Evolutionary conservation across 2,329 filamentous ascomycete species (phyloP).

Genomic region (Bipolaris oryzae): DNA sequence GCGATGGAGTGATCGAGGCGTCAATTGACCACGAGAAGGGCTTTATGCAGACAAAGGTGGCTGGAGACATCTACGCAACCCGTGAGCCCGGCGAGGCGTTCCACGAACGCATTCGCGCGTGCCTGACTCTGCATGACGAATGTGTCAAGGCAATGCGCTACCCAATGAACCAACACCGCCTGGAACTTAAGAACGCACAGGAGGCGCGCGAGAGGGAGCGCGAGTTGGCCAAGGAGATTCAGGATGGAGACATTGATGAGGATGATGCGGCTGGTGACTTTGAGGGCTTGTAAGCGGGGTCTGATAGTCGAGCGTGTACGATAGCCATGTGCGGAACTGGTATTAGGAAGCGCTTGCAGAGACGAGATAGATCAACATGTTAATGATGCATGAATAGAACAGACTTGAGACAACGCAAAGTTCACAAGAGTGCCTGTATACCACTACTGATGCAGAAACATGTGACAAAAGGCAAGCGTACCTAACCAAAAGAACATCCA

Average conservation of each 20-base stretch:
- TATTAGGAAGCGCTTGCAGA: constrained; percentile 30
- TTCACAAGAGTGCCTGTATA: neutral
- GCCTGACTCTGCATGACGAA: constrained; percentile 91
- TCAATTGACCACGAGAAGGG: constrained; percentile 91
- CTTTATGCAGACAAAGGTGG: constrained; percentile 98
- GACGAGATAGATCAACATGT: constrained; percentile 14
- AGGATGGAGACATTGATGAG: constrained; percentile 95
- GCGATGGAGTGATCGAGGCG: constrained; percentile 96
- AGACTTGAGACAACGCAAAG: constrained; percentile 7
- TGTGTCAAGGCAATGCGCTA: constrained; percentile 99
- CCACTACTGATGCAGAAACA: neutral
- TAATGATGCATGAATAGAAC: constrained; percentile 34
- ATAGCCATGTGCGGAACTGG: constrained; percentile 25
- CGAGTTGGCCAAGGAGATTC: constrained; percentile 98
- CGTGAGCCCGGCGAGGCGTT: constrained; percentile 95
- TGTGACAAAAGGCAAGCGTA: constrained; percentile 5
- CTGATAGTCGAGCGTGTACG: constrained; percentile 21
- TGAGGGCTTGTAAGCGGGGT: constrained; percentile 76
- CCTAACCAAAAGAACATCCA: constrained; percentile 8
- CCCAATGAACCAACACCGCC: constrained; percentile 97
- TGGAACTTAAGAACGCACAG: constrained; percentile 97
- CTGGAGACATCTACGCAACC: constrained; percentile 94
- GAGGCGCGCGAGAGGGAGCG: constrained; percentile 96
- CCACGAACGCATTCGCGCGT: constrained; percentile 93
- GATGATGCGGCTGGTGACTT: constrained; percentile 96